A percentile compares a stretch with the other conserved stretches of the same genome.
Conservation (phyloP, 2,329 filamentous ascomycete genomes). For the Myriosclerotinia duriaeana region DNA sequence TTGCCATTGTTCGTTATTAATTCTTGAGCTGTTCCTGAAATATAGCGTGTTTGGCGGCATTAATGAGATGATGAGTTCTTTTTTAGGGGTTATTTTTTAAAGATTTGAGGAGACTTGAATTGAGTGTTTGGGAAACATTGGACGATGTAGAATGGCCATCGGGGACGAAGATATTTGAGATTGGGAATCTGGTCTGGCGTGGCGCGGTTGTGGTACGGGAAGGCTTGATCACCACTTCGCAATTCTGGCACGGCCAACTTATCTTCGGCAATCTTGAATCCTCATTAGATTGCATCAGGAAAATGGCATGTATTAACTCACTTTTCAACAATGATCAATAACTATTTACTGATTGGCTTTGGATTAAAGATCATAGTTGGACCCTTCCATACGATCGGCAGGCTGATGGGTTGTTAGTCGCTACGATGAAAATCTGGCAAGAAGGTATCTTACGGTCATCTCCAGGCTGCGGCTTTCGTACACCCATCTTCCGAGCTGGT, state of each 20-base stretch:
- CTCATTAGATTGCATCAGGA: neutral
- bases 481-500: neutral
- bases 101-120: neutral
- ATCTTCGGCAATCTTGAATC: neutral
- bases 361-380: neutral
- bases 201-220: neutral
- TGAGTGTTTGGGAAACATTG: neutral
- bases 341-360: neutral
- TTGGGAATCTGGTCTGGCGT: neutral
- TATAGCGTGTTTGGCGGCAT: neutral
- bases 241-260: neutral
- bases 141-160: neutral
- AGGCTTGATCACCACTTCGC: slow-evolving; percentile 2
- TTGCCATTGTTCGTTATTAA: neutral
- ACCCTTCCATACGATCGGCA: neutral
- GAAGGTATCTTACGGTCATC: neutral
- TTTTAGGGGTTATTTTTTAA: neutral
- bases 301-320: neutral
- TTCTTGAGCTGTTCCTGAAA: neutral
- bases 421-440: too few species aligned
- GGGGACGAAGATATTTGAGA: neutral
- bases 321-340: neutral
- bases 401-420: neutral
- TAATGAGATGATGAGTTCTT: neutral
- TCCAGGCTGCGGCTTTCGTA: neutral